A percentile compares a stretch with the other conserved stretches of the same genome.
Conservation (phyloP, 2,329 filamentous ascomycete genomes). For the Trichoderma atrobrunneum region DNA sequence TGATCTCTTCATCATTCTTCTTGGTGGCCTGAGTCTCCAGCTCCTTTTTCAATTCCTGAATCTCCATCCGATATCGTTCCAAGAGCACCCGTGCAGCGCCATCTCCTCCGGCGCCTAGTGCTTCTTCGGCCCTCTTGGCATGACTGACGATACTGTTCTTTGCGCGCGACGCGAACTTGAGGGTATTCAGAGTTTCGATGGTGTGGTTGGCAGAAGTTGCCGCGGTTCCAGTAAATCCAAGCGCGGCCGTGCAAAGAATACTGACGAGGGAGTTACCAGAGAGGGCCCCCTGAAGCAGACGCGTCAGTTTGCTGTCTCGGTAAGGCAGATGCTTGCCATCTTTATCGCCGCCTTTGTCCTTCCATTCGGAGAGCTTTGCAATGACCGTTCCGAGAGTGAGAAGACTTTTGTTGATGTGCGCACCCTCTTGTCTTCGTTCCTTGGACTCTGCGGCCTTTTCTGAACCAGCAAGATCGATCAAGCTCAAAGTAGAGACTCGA, state of each 20-base stretch:
- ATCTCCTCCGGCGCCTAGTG: constrained; percentile 75
- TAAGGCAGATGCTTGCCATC: constrained; percentile 93
- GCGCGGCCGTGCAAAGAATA: constrained; percentile 94
- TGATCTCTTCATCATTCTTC: constrained; percentile 59
- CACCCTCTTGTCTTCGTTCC: constrained; percentile 88
- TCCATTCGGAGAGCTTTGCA: constrained; percentile 82
- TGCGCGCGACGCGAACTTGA: constrained; percentile 94
- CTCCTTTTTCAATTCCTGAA: constrained; percentile 74
- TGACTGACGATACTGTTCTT: constrained; percentile 98
- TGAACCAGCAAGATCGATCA: constrained; percentile 95
- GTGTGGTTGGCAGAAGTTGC: constrained; percentile 73
- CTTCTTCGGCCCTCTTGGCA: constrained; percentile 91
- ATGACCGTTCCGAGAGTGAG: constrained; percentile 95
- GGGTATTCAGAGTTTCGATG: constrained; percentile 86
- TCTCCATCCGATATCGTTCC: constrained; percentile 92
- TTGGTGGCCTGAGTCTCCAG: constrained; percentile 78
- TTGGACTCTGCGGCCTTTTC: constrained; percentile 95
- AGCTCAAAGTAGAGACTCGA: constrained; percentile 86
- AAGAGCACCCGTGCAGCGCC: constrained; percentile 82
- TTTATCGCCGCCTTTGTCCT: constrained; percentile 76
- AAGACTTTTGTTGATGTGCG: constrained; percentile 97
- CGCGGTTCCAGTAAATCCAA: constrained; percentile 71
- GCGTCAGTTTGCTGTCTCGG: constrained; percentile 93
- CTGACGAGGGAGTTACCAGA: constrained; percentile 94
- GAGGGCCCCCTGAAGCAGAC: constrained; percentile 85